Percentiles rank a stretch among this genome's conserved stretches.
Evolutionary conservation across 2,329 filamentous ascomycete genomes (phyloP).

Genomic region (Stemphylium beticola): DNA sequence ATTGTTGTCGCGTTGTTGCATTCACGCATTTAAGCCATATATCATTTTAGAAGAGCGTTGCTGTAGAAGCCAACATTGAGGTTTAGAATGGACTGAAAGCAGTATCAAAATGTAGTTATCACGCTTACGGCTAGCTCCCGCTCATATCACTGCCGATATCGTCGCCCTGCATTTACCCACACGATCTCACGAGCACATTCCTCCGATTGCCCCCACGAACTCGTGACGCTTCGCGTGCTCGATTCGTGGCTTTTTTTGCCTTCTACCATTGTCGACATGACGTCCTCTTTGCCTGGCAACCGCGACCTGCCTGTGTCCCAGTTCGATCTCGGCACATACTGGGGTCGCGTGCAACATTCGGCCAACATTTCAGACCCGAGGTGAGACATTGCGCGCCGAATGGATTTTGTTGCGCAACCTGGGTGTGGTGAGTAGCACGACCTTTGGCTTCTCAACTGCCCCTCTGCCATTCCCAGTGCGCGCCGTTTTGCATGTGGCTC

Average conservation of each 20-base stretch:
- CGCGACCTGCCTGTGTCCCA: conserved; percentile 90
- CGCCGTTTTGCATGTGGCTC: background rate
- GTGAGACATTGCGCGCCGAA: conserved; percentile 63
- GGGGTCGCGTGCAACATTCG: conserved; percentile 90
- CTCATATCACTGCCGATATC: conserved; percentile 24
- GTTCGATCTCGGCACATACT: conserved; percentile 92
- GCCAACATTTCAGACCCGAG: conserved; percentile 92
- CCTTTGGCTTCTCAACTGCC: conserved; percentile 25
- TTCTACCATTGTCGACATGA: conserved; percentile 53
- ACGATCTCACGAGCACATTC: background rate
- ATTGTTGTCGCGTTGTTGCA: conserved; percentile 10
- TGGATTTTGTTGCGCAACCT: conserved; percentile 18
- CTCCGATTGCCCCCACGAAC: conserved; percentile 14
- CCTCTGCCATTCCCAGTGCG: background rate
- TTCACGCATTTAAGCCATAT: background rate
- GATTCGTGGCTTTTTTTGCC: background rate
- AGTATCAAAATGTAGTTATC: conserved; percentile 10
- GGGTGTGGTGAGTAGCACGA: conserved; percentile 50
- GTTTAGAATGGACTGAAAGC: background rate
- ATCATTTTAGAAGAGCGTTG: background rate
- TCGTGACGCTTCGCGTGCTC: conserved; percentile 7
- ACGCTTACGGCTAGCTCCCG: conserved; percentile 19
- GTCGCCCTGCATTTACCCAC: conserved; percentile 1
- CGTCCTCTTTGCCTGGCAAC: conserved; percentile 66
- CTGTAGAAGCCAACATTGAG: background rate